Base-by-base conservation (phyloP, 495 filamentous ascomycete genomes). In the Baudoinia panamericana region DNA sequence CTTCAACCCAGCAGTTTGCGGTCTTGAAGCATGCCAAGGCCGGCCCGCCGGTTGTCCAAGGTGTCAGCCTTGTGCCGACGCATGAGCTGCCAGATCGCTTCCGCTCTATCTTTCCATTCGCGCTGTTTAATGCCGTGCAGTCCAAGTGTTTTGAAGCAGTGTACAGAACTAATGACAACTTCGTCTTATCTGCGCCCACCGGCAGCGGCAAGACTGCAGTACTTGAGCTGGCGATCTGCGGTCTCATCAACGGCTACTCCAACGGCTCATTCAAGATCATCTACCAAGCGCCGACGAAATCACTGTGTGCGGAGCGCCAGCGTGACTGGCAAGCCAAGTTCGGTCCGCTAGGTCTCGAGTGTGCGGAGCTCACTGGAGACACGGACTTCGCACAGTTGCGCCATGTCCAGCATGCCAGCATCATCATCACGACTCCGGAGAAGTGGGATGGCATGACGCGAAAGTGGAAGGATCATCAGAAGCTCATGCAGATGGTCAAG, bases 371-470 rank as follows among this genome's bases (percentile, higher is more conserved):
- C 41, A 97, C 90, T 0, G 90, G 90, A 10, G 90, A 97, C 58
- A 93, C 88, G 0, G 82, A 87, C 31, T 65, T 75, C 39, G 60
- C 64, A 1, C 79, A 93, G 50, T 65, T 93, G 43, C 67, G 65
- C 30, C 75, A 69, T 43, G 81, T 94, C 10, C 79, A 85, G 38
- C 75, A 64, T 50, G 88, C 87, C 25, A 80, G 78, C 36, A 85
- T 97, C 41, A 93, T 97, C 43, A 78, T 97, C 35, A 96, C 90
- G 0, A 97, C 90, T 0, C 90, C 90, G 0, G 90, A 97, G 59
- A 97, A 97, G 57, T 97, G 90, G 90, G 90, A 97, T 59, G 93
- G 84, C 43, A 81, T 97, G 59, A 97, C 90, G 1, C 71, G 90
- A 22, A 90, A 86, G 58, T 97, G 90, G 90, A 78, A 82, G 51